Evolutionary conservation across 2,329 filamentous ascomycete genomes (phyloP), one percentile per base, ranked within the genome.

Genomic region (Calonectria crousiana): DNA sequence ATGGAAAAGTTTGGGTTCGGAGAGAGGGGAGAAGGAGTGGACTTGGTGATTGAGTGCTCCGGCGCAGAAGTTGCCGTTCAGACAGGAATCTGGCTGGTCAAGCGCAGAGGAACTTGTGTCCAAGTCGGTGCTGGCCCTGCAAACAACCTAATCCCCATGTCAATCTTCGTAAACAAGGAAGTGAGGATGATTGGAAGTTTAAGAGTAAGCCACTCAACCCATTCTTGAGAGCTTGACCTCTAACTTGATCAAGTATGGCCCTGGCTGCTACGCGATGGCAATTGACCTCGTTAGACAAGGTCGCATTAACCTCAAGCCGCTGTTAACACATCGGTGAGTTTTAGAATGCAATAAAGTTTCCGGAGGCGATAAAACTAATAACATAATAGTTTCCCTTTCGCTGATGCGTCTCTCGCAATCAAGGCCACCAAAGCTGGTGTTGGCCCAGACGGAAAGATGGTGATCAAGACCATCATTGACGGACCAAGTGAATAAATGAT

Each of bases 1-100:
- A 65, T 65, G 60, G 60, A 65, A n/a, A 65, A 65, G 38, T 65
- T 65, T 65, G 60, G 38, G 3, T 65, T 65, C n/a, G 60, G 60
- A 4, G 60, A 65, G 60, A 41, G 60, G 20, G 60, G 60, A 11
- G 60, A 65, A 13, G 60, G 60, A 6, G 18, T 65, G 3, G 38
- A 49, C 9, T n/a, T 65, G 6, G 60, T 65, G 11, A 65, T 65
- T 20, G 60, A 65, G 26, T 65, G 60, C 38, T 65, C 60, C 6
- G 60, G 60, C 18, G 60, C 60, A 2, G 60, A 65, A n/a, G 60
- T 65, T 44, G 38, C 36, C 13, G 60, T 65, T 20, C 60, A 65
- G 8, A 65, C 60, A 3, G 60, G 60, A 5, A 65, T 65, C 9
- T 65, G 60, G 60, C 9, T 65, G 38, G 60, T 65, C 6, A 65